Percentiles rank a stretch among this genome's conserved stretches.
These are phyloP conservation scores for Ophiostoma populinum DNA, from an alignment of 2,329 filamentous ascomycete species.

Conservation along the genomic window DNA sequence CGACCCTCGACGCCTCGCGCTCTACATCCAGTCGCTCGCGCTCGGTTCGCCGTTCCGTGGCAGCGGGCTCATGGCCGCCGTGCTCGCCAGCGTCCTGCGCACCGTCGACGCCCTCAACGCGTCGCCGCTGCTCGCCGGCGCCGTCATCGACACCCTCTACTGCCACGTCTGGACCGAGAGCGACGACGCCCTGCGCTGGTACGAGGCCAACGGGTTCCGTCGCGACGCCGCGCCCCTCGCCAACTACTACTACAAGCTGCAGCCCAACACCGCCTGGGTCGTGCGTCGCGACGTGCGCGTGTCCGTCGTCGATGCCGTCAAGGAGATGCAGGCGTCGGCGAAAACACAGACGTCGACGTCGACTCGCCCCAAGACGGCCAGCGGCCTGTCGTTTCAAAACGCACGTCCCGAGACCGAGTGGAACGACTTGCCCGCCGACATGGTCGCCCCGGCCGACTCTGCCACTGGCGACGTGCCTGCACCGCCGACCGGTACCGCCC, in stretches of 20 bases:
- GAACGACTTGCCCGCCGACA: slow-evolving; percentile 48
- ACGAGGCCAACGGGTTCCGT: slow-evolving; percentile 37
- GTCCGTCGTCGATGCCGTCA: not conserved
- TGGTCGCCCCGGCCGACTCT: too few relatives aligned
- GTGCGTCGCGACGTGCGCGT: slow-evolving; percentile 27
- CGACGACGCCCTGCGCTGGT: slow-evolving; percentile 45
- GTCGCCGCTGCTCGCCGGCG: not conserved
- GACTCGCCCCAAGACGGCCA: too few relatives aligned
- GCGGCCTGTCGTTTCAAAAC: slow-evolving; percentile 46
- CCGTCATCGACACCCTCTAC: slow-evolving; percentile 27
- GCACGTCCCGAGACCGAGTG: slow-evolving; percentile 41
- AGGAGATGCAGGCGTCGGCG: not conserved
- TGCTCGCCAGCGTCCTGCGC: slow-evolving; percentile 34
- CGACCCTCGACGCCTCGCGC: slow-evolving; percentile 19
- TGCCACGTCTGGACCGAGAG: slow-evolving; percentile 56
- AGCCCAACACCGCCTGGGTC: slow-evolving; percentile 44
- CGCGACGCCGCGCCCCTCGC: slow-evolving; percentile 28
- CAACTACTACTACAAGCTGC: slow-evolving; percentile 45
- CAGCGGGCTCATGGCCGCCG: slow-evolving; percentile 39
- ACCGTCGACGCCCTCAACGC: slow-evolving; percentile 20
- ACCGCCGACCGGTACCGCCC: slow-evolving; percentile 1
- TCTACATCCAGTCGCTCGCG: slow-evolving; percentile 49
- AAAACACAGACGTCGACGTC: slow-evolving; percentile 8
- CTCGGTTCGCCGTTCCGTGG: slow-evolving; percentile 45
- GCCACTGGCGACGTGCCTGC: not conserved